Percentiles rank a stretch among this genome's conserved stretches.
phyloP scores from a whole-genome alignment of 352 stramenopile species.

The Pythium chondricola region DNA sequence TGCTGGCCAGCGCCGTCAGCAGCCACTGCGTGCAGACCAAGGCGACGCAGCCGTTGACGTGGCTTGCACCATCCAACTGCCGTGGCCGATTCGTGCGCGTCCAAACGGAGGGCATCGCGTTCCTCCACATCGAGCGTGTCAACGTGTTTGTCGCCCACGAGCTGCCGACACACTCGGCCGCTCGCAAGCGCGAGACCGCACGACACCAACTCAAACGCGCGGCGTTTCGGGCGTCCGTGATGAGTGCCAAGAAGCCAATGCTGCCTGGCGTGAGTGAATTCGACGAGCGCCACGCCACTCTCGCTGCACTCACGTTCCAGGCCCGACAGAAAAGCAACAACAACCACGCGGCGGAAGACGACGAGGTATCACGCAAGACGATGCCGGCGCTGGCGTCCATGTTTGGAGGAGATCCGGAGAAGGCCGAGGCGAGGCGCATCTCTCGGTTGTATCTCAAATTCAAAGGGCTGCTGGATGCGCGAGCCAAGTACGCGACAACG shows the following conservation, averaged over 20 bases:
- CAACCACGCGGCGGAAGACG: not conserved
- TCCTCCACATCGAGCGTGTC: conserved; percentile 57
- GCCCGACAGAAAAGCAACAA: not conserved
- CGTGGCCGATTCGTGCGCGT: conserved; percentile 56
- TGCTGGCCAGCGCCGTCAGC: conserved; percentile 44
- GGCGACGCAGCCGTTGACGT: conserved; percentile 27
- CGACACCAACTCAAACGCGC: conserved; percentile 31
- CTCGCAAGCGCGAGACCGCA: conserved; percentile 6
- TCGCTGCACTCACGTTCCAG: not conserved
- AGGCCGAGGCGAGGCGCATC: conserved; percentile 44
- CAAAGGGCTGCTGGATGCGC: conserved; percentile 45
- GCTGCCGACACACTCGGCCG: conserved; percentile 8
- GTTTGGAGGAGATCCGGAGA: conserved; percentile 26
- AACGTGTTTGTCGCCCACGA: conserved; percentile 41
- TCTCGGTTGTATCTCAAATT: conserved; percentile 64
- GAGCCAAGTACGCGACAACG: conserved; percentile 28
- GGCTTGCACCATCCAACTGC: conserved; percentile 40
- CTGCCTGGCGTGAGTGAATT: not conserved
- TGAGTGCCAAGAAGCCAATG: conserved; percentile 13
- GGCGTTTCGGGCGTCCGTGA: conserved; percentile 51
- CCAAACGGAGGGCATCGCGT: conserved; percentile 32
- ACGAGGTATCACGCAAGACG: not conserved
- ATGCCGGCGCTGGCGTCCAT: not conserved
- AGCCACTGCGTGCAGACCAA: conserved; percentile 27
- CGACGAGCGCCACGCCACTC: not conserved